These are phyloP conservation scores for Prunus padus DNA, from an alignment of 306 rosid species.

Conservation along the genomic window DNA sequence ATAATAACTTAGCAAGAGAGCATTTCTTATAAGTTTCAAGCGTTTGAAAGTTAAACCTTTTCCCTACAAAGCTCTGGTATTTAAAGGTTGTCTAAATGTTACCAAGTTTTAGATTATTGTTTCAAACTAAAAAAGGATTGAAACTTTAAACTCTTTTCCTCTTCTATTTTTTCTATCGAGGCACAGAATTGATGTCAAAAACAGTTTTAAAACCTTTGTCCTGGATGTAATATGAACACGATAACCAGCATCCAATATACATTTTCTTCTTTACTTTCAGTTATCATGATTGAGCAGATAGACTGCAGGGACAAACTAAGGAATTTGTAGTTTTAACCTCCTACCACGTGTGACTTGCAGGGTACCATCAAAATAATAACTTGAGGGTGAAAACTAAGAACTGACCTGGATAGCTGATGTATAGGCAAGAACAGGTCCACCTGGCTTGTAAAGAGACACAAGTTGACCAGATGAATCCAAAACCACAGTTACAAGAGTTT, in stretches of 20 bases:
- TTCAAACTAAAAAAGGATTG: neutral
- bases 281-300: neutral
- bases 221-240: neutral
- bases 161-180: neutral
- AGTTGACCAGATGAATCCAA: slow-evolving; percentile 73
- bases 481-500: slow-evolving; percentile 75
- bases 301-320: neutral
- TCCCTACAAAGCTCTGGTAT: neutral
- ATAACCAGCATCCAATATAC: neutral
- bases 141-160: neutral
- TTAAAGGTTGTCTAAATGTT: neutral
- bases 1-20: no score
- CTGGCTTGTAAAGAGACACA: slow-evolving; percentile 86
- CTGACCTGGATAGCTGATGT: slow-evolving; percentile 76
- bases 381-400: slow-evolving; percentile 7
- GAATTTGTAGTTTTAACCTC: neutral
- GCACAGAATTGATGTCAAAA: neutral
- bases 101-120: neutral
- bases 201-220: neutral
- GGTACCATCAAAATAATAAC: slow-evolving; percentile 13
- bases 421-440: slow-evolving; percentile 70
- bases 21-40: slow-evolving; percentile 3
- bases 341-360: neutral
- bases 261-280: neutral
- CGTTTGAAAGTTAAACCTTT: neutral